Base-by-base conservation (phyloP, 2,329 filamentous ascomycete genomes). In the Arthrobotrys conoides region DNA sequence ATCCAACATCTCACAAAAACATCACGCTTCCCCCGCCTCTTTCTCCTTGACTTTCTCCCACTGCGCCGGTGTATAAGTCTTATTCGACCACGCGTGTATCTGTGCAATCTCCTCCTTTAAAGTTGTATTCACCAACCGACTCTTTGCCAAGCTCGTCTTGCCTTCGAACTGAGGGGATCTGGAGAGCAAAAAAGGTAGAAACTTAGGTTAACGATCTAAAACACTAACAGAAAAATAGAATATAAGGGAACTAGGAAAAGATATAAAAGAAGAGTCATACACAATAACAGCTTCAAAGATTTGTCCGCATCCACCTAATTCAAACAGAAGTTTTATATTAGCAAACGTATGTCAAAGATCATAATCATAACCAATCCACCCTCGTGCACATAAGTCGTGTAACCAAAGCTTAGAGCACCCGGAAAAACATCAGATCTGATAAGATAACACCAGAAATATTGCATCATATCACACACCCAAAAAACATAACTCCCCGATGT, bases 71-170 rank as follows among this genome's bases (percentile, higher is more conserved):
- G 94, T 97, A 86, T 94, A 92, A 84, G 94, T 97, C 86, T 94
- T 96, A 30, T 94, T 93, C 71, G 93, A 96, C 94, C 94, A 97
- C 46, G 94, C 94, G 86, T 97, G 94, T 82, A 97, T 97, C 80
- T 89, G 89, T 16, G 93, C 92, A 84, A 97, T 97, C 86, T 97
- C 94, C 57, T 91, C 89, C 86, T 94, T 95, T 82, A 97, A 87
- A 4, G 90, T 90, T 16, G 88, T 88, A 85, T 97, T 97, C 82
- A 97, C 94, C 80, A 96, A 88, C 51, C 94, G 90, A 85, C 97
- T 93, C 72, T 94, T 89, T 83, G 93, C 93, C 73, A 97, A 89
- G 66, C 92, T 92, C 83, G 87, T 92, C 84, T 92, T 91, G 82
- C 90, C 90, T 71, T 88, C 87, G 84, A 93, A 94, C 72, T 89